Percentiles rank a stretch among this genome's conserved stretches.
Conservation (phyloP, 352 stramenopile genomes). For the Phytophthora hibernalis region DNA sequence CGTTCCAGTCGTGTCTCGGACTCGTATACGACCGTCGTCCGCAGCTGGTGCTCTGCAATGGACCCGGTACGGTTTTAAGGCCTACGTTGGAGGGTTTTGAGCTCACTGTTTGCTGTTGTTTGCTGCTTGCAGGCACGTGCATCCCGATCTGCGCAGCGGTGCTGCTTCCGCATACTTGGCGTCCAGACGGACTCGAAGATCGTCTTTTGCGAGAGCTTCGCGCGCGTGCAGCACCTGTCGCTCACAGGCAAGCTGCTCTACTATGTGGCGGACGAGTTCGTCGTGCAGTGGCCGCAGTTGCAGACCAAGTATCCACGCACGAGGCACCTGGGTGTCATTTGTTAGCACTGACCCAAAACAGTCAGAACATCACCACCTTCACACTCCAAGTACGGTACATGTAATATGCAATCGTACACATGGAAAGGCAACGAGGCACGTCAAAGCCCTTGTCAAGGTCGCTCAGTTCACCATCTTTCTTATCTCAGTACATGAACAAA, state of each 20-base stretch:
- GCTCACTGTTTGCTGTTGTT: slow-evolving; percentile 1
- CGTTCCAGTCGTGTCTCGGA: slow-evolving; percentile 78
- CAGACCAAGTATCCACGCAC: slow-evolving; percentile 81
- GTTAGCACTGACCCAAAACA: slow-evolving; percentile 45
- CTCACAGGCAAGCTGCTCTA: slow-evolving; percentile 95
- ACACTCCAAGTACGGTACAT: neutral
- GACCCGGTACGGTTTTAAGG: slow-evolving; percentile 51
- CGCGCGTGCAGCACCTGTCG: slow-evolving; percentile 92
- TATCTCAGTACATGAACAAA: neutral
- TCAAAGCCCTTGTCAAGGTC: neutral
- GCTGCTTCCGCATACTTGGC: slow-evolving; percentile 87
- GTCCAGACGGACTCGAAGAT: slow-evolving; percentile 76
- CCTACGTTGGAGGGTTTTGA: slow-evolving; percentile 32
- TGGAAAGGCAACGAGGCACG: neutral
- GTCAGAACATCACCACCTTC: neutral
- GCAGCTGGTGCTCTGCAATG: slow-evolving; percentile 94
- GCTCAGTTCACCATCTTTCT: neutral
- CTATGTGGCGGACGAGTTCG: slow-evolving; percentile 93
- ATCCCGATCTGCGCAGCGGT: slow-evolving; percentile 91
- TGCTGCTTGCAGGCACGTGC: slow-evolving; percentile 81
- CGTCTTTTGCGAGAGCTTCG: slow-evolving; percentile 96
- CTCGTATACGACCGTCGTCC: slow-evolving; percentile 81
- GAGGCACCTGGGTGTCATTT: slow-evolving; percentile 90
- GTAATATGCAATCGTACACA: slow-evolving; percentile 17
- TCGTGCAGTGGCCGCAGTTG: slow-evolving; percentile 95